Evolutionary conservation across 768 basidiomycete genomes (phyloP).

Genomic region (Amanita rubescens): DNA sequence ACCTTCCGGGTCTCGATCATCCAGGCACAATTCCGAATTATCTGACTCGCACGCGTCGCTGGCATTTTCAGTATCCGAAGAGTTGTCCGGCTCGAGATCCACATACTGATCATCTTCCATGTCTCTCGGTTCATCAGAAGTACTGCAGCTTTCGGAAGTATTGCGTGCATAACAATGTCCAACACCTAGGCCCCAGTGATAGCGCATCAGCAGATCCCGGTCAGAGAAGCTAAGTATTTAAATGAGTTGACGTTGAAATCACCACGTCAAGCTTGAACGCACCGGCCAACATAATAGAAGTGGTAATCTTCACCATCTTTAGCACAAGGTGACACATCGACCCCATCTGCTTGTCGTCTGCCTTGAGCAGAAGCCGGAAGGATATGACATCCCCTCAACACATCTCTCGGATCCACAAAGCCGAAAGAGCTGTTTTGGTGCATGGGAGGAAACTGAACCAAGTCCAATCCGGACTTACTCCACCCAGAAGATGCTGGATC

Average conservation of each 20-base stretch:
- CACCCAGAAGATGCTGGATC: slow-evolving; percentile 13
- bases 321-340: slow-evolving; percentile 3
- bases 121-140: neutral
- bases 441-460: slow-evolving; percentile 24
- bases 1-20: neutral
- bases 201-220: too few species aligned
- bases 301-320: slow-evolving; percentile 19
- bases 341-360: slow-evolving; percentile 11
- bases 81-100: neutral
- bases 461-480: slow-evolving; percentile 16
- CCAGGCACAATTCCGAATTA: neutral
- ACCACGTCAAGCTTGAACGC: slow-evolving; percentile 5
- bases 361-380: slow-evolving; percentile 28
- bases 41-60: neutral
- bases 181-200: neutral
- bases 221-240: neutral
- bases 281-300: slow-evolving; percentile 30
- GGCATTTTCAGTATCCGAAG: neutral
- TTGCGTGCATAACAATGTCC: neutral
- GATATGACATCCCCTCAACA: slow-evolving; percentile 31
- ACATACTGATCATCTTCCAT: too few species aligned
- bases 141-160: neutral
- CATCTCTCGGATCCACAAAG: slow-evolving; percentile 33
- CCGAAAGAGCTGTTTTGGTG: slow-evolving; percentile 27
- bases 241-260: neutral